Conservation (phyloP, 1,139 yeast genomes). For the Suhomyces wounanorum region DNA sequence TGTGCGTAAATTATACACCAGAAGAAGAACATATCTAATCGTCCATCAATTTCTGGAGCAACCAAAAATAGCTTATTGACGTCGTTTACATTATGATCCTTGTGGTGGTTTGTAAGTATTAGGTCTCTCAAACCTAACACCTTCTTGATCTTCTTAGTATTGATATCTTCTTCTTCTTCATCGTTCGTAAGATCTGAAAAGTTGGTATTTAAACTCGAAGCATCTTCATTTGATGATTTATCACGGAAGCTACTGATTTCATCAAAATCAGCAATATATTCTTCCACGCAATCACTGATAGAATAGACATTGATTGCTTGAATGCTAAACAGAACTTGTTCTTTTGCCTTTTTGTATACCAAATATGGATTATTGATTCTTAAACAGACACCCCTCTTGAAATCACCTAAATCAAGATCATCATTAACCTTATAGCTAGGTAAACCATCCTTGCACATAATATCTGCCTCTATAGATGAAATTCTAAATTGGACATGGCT, state of each 20-base stretch:
- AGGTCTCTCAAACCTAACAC: slow-evolving; percentile 37
- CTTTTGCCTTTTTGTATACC: slow-evolving; percentile 26
- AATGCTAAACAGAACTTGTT: slow-evolving; percentile 23
- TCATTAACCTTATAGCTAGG: slow-evolving; percentile 37
- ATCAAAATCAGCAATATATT: slow-evolving; percentile 41
- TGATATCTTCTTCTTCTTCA: slow-evolving; percentile 17
- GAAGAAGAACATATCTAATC: slow-evolving; percentile 43
- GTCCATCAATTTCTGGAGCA: slow-evolving; percentile 43
- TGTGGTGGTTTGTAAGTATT: slow-evolving; percentile 23
- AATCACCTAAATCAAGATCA: slow-evolving; percentile 39
- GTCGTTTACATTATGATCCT: slow-evolving; percentile 24
- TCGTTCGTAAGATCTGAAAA: slow-evolving; percentile 20
- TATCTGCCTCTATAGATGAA: slow-evolving; percentile 33
- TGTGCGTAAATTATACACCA: slow-evolving; percentile 48
- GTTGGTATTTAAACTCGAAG: slow-evolving; percentile 37
- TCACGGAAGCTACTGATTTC: slow-evolving; percentile 20
- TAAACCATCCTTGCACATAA: slow-evolving; percentile 46
- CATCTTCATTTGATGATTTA: slow-evolving; percentile 31
- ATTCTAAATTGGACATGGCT: slow-evolving; percentile 30
- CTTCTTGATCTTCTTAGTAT: slow-evolving; percentile 33
- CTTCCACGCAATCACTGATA: slow-evolving; percentile 41
- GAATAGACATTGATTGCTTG: slow-evolving; percentile 36
- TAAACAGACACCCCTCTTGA: slow-evolving; percentile 42
- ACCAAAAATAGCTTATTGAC: slow-evolving; percentile 29
- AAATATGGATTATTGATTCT: slow-evolving; percentile 26